Base-by-base conservation (phyloP, 1,139 yeast genomes). In the Kluyveromyces sp. region DNA sequence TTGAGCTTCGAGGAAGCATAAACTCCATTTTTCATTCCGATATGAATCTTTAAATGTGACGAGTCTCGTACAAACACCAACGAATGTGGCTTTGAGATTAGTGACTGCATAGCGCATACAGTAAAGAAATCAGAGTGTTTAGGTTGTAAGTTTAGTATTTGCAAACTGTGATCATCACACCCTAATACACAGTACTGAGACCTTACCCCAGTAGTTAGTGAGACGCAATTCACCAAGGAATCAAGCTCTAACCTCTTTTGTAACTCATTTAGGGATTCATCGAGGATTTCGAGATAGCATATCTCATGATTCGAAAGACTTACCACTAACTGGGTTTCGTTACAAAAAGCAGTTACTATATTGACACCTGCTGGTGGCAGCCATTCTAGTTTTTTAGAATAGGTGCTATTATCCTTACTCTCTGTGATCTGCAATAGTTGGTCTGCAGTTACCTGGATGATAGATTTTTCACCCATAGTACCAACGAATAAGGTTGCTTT, bases 21-120 rank as follows among this genome's bases (percentile, higher is more conserved):
- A 1, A 89, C 78, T 33, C 98, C 98, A 61, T 81, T 87, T 28
- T 71, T 75, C 72, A 90, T 72, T 1, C 97, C 97, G 44, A 88
- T 76, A 63, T 89, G 95, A 5, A 86, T 73, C 47, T 66, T 69
- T 3, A 67, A 43, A 2, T 48, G 53, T 27, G 53, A n/a, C 41
- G 42, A 45, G 27, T 51, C 48, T 5, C 48, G 49, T 1, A 53
- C 49, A n/a, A 68, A 54, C 46, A 69, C 59, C 3, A 83, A 64
- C 21, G 75, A 64, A 39, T 83, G 65, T 1, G 83, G 76, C 4
- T 75, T 70, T 0, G 92, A 77, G 30, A 83, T 75, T 27, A 89
- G 65, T 2, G 82, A 84, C 62, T 88, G 95, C 37, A 83, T 71
- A 0, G 85, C 73, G 4, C 85, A 58, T 0, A 77, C 65, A 36